These are phyloP conservation scores for Thermothelomyces thermophilus DNA, from an alignment of 2,329 filamentous ascomycete genomes.

Conservation along the genomic window DNA sequence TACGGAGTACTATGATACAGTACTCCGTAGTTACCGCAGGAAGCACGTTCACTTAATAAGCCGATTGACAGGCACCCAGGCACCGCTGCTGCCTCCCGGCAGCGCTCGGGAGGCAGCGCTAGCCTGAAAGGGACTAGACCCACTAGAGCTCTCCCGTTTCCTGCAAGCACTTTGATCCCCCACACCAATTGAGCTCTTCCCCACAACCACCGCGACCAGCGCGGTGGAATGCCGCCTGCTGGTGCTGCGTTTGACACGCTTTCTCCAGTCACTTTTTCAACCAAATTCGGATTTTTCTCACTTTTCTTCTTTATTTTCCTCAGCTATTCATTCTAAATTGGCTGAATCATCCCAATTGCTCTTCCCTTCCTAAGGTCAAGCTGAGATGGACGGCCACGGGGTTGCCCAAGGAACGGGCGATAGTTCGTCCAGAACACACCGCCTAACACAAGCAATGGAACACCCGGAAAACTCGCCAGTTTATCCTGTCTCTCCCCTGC, in stretches of 20 bases:
- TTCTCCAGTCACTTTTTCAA: not conserved
- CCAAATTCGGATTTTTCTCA: not conserved
- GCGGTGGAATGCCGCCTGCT: slow-evolving; percentile 2
- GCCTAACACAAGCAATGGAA: not conserved
- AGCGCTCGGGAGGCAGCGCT: too few species aligned
- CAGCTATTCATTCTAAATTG: not conserved
- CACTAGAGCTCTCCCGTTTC: not conserved
- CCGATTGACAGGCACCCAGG: too few species aligned
- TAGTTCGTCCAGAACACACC: not conserved
- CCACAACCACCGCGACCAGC: slow-evolving; percentile 2
- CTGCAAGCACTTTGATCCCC: slow-evolving; percentile 13
- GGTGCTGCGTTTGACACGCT: not conserved
- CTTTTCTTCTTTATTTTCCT: not conserved
- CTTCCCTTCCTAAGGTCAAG: not conserved
- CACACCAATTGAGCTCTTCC: slow-evolving; percentile 5
- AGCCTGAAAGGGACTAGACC: slow-evolving; percentile 1
- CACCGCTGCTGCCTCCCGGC: slow-evolving; percentile 3
- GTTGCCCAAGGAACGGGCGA: not conserved
- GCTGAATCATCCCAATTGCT: not conserved
- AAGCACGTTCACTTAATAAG: too few species aligned
- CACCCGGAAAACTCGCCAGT: slow-evolving; percentile 11
- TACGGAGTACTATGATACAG: too few species aligned
- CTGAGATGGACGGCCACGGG: slow-evolving; percentile 6
- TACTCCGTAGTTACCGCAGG: too few species aligned
- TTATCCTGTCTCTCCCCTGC: slow-evolving; percentile 41